phyloP scores from a whole-genome alignment of 495 filamentous ascomycete genomes.

The Penicillium pulvis region DNA sequence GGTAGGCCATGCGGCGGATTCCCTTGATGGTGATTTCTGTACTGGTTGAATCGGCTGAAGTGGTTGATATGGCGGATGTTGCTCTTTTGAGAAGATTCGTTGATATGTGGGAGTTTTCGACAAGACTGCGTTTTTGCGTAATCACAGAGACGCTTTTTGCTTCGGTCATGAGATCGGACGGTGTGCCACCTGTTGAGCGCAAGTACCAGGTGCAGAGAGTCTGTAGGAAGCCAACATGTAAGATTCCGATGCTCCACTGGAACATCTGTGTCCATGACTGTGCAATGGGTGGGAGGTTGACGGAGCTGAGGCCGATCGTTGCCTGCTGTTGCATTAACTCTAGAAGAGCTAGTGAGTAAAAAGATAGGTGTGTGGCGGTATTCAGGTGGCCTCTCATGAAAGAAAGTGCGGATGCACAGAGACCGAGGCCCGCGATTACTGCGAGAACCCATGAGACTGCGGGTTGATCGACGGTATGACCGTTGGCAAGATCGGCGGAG shows the following conservation, averaged over 20 bases:
- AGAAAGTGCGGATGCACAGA: slow-evolving; percentile 79
- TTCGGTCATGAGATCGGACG: slow-evolving; percentile 58
- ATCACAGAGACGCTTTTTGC: not conserved
- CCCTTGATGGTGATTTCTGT: slow-evolving; percentile 62
- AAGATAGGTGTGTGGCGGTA: not conserved
- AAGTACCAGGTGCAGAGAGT: slow-evolving; percentile 94
- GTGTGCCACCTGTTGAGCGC: slow-evolving; percentile 85
- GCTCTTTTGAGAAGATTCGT: not conserved
- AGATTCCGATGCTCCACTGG: slow-evolving; percentile 97
- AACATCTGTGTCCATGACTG: slow-evolving; percentile 97
- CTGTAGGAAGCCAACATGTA: slow-evolving; percentile 84
- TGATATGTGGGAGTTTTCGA: not conserved
- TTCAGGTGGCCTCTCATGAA: not conserved
- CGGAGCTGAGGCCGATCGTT: slow-evolving; percentile 39
- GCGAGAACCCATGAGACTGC: slow-evolving; percentile 91
- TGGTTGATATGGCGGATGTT: not conserved
- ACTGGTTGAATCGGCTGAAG: not conserved
- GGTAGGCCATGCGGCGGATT: slow-evolving; percentile 88
- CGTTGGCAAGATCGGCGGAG: slow-evolving; percentile 67
- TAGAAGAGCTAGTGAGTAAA: not conserved
- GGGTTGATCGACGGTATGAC: slow-evolving; percentile 86
- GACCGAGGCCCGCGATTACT: slow-evolving; percentile 77
- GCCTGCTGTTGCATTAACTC: not conserved
- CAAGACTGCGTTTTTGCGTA: not conserved
- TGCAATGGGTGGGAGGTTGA: slow-evolving; percentile 86